These are phyloP conservation scores for sunflower (Helianthus annuus) DNA, from an alignment of 129 eudicot species.

Conservation along the genomic window DNA sequence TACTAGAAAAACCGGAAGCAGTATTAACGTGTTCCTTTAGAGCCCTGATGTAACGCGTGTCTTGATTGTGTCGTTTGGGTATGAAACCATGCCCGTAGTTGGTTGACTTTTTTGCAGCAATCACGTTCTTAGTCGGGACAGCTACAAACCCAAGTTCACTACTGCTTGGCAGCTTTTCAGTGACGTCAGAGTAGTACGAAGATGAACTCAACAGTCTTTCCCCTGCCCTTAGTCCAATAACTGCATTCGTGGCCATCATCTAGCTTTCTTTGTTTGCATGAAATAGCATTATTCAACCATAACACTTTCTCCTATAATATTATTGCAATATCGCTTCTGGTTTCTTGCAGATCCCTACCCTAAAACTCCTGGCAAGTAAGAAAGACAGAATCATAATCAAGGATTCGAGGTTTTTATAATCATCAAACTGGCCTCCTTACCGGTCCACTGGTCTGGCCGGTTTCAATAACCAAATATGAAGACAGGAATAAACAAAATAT, in stretches of 20 bases:
- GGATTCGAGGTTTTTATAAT: too few relatives aligned
- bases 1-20: constrained; percentile 37
- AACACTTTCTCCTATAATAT: constrained; percentile 7
- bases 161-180: constrained; percentile 55
- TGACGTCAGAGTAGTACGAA: constrained; percentile 63
- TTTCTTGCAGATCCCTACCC: constrained; percentile 1
- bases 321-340: background rate
- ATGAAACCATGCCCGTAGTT: constrained; percentile 41
- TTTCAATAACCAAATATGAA: too few relatives aligned
- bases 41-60: constrained; percentile 53
- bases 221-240: constrained; percentile 84
- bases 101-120: constrained; percentile 51
- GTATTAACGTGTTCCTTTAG: constrained; percentile 60
- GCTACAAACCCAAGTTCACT: constrained; percentile 36
- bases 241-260: constrained; percentile 86
- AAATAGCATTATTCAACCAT: constrained; percentile 29
- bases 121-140: constrained; percentile 48
- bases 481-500: too few relatives aligned
- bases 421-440: too few relatives aligned
- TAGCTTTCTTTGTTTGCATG: constrained; percentile 25
- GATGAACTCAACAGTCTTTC: constrained; percentile 70
- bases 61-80: constrained; percentile 40
- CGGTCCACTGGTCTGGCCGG: too few relatives aligned
- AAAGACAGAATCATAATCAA: background rate
- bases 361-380: constrained; percentile 22